Conservation (phyloP, 2,329 filamentous ascomycete species). For the Alternaria sp. region DNA sequence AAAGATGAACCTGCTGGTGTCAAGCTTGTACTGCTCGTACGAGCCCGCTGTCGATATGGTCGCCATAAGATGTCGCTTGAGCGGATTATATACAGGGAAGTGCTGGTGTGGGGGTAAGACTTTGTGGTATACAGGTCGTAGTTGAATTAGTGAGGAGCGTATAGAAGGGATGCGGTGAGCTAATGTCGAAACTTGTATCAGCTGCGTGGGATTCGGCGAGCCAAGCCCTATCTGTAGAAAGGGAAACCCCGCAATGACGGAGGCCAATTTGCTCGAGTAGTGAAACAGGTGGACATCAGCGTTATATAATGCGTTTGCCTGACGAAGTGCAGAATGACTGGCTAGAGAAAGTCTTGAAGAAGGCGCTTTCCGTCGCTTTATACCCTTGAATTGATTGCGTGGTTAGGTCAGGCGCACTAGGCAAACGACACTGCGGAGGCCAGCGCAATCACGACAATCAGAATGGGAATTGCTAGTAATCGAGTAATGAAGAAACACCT, state of each 20-base stretch:
- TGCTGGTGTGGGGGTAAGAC: neutral
- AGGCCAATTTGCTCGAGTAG: neutral
- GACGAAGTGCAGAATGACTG: neutral
- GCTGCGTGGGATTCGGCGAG: neutral
- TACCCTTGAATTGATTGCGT: neutral
- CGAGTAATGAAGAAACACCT: neutral
- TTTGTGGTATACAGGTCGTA: neutral
- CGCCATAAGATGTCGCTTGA: neutral
- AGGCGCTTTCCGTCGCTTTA: neutral
- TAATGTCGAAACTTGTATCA: neutral
- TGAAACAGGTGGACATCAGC: neutral
- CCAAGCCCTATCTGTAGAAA: neutral
- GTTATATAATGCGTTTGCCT: neutral
- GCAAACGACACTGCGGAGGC: neutral
- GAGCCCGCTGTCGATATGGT: neutral
- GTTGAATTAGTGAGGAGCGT: neutral
- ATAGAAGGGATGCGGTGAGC: neutral
- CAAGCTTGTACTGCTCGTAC: slow-evolving; percentile 1
- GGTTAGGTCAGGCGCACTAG: neutral
- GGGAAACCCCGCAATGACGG: neutral
- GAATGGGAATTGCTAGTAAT: neutral
- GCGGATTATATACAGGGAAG: neutral
- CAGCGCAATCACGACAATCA: neutral
- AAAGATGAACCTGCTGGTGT: neutral
- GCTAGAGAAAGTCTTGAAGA: neutral